Percentiles rank a stretch among this genome's conserved stretches.
phyloP scores from a whole-genome alignment of 2,329 filamentous ascomycete species.

The Fonsecaea nubica region DNA sequence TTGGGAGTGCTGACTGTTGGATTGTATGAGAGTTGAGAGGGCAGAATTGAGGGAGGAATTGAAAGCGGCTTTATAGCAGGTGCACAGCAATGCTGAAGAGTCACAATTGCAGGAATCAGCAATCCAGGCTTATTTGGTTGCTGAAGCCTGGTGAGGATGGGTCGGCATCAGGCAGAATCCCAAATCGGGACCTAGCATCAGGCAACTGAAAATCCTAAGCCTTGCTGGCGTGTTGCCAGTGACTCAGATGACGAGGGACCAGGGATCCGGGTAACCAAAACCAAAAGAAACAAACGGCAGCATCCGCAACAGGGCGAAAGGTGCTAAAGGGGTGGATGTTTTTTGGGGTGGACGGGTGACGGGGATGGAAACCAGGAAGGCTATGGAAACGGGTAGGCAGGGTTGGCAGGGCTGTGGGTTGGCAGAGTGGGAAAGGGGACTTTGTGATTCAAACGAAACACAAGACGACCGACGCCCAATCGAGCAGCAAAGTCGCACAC shows the following conservation, averaged over 20 bases:
- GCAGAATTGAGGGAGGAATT: constrained; percentile 16
- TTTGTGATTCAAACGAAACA: constrained; percentile 13
- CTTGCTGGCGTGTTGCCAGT: constrained; percentile 15
- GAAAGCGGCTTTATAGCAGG: constrained; percentile 26
- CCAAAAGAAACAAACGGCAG: constrained; percentile 23
- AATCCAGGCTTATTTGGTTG: constrained; percentile 21
- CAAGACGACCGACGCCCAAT: constrained; percentile 8
- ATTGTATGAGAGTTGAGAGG: constrained; percentile 6
- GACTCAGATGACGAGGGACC: constrained; percentile 31
- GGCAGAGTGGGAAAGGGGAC: constrained; percentile 9
- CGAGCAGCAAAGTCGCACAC: constrained; percentile 3
- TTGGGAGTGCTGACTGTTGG: constrained; percentile 12
- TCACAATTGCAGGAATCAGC: constrained; percentile 29
- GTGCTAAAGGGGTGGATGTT: constrained; percentile 8
- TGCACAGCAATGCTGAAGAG: constrained; percentile 19
- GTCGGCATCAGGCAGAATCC: constrained; percentile 32
- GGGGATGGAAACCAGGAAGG: constrained; percentile 11
- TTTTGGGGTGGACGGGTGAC: constrained; percentile 1
- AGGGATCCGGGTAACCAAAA: constrained; percentile 19
- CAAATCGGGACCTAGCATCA: constrained; percentile 31
- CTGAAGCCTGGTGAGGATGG: constrained; percentile 29
- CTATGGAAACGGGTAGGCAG: constrained; percentile 1
- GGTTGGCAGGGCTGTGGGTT: constrained; percentile 11
- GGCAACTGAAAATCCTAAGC: constrained; percentile 34
- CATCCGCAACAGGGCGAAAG: constrained; percentile 25